Base-by-base conservation (phyloP, 75 land plant species). In the Cryptomeria japonica region DNA sequence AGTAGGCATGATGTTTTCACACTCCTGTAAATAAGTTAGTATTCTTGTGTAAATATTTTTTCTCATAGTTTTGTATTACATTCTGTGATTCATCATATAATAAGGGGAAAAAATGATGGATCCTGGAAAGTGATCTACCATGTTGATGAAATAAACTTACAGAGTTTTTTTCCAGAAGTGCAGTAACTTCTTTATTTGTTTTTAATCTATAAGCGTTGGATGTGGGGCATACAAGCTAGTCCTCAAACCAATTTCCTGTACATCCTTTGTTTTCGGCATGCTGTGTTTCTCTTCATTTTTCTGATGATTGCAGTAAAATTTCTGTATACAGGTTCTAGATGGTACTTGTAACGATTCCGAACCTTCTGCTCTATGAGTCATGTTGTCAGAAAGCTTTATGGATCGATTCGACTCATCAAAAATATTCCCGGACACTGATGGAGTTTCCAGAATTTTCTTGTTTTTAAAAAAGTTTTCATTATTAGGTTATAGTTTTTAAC, bases 361-460 rank as follows among this genome's bases (percentile, higher is more conserved):
- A 80, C 83, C 83, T 80, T 39, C 47, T 80, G 83, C 83, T 0
- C 83, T 49, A 80, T 80, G 83, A 80, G 38, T 25, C 3, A 5
- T 77, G 5, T 38, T 38, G 41, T 80, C 8, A 11, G 49, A 80
- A 42, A 80, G 83, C 49, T 41, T 42, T 42, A n/a, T n/a, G n/a
- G n/a, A n/a, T n/a, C n/a, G n/a, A n/a, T n/a, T n/a, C n/a, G n/a
- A n/a, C n/a, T n/a, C n/a, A n/a, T n/a, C n/a, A n/a, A n/a, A n/a
- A n/a, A 75, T 31, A 0, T 8, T 4, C 22, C 83, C 25, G 80
- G 39, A 77, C 49, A 22, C 28, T 18, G 28, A 42, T 80, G n/a
- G n/a, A 28, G 49, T 80, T 80, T 41, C n/a, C 44, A 80, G 19
- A 80, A 15, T 25, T 80, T 15, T 80, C 31, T 25, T 44, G 22